Base-by-base conservation (phyloP, 805 yeast genomes). In the Metschnikowia koreensis region DNA sequence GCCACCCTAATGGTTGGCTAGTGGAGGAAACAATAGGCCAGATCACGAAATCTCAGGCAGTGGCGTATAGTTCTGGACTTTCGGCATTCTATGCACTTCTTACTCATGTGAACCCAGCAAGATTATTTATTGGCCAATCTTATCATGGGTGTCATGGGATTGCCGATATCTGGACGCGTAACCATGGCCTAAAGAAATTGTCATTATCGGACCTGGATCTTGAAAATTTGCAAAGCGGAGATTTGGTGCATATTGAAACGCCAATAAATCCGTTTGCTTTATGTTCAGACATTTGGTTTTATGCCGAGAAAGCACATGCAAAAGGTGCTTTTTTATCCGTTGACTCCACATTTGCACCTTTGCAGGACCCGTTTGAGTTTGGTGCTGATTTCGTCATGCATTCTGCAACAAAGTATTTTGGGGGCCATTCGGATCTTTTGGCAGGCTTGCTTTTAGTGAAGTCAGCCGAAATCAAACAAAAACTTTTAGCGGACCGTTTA, bases 341-440 rank as follows among this genome's bases (percentile, higher is more conserved):
- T 12, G 98, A 93, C 68, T 79, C 97, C 6, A 93, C 97, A 0
- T 89, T 93, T 69, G 97, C 97, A 9, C 97, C 97, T 17, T 70
- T 91, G 50, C 87, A 83, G 60, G 81, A 89, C 54, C 93, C 96
- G 7, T 89, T 90, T 70, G 76, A 77, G 38, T 86, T 81, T 61
- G 97, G 93, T 45, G 97, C 87, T 31, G 97, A 93, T 66, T 70
- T 90, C 57, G 83, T 93, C 13, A 74, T 93, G 81, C 97, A 92
- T 68, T 89, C 97, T 1, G 97, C 91, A 1, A 92, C 97, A 0
- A 92, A 92, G 66, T 93, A 86, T 70, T 86, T 90, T 63, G 97
- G 96, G 39, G 97, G 97, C 13, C 97, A 92, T 69, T 88, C 96
- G 6, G 97, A 92, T 66, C 71, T 90, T 40, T 73, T 92, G 46